Evolutionary conservation across 2,329 filamentous ascomycete species (phyloP).

Genomic region (Colletotrichum musicola): DNA sequence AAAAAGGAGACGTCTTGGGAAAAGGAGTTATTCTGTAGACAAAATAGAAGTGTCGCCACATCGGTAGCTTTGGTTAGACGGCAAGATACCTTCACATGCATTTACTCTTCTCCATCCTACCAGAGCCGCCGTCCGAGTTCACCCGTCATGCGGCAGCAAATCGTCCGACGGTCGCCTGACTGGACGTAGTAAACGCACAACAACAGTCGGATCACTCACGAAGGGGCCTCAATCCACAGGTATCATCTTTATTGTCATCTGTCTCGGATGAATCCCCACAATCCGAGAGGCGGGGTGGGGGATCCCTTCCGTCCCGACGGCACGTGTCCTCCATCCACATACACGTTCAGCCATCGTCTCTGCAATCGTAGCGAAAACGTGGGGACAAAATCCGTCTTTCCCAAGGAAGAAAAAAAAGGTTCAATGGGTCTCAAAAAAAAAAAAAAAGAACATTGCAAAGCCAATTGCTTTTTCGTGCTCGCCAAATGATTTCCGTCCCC

Average conservation of each 20-base stretch:
- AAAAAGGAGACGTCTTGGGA: background rate
- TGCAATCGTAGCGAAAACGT: constrained; percentile 30
- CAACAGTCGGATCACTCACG: background rate
- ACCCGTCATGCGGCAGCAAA: background rate
- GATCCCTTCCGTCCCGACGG: constrained; percentile 9
- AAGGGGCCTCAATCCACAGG: constrained; percentile 23
- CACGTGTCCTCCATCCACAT: constrained; percentile 13
- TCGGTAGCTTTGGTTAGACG: constrained; percentile 18
- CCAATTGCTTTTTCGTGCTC: constrained; percentile 37
- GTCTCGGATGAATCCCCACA: constrained; percentile 17
- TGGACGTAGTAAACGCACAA: background rate
- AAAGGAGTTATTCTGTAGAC: constrained; percentile 11
- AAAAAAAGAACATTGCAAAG: constrained; percentile 31
- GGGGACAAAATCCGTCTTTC: constrained; percentile 29
- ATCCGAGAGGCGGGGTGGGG: background rate
- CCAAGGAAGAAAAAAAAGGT: constrained; percentile 18
- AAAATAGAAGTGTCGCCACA: constrained; percentile 12
- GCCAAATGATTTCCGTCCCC: constrained; percentile 36
- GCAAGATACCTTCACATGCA: constrained; percentile 18
- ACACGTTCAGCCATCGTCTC: constrained; percentile 4
- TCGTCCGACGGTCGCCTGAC: background rate
- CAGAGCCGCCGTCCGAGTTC: background rate
- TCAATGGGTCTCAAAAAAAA: background rate
- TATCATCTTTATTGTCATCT: constrained; percentile 38
- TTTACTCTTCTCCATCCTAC: background rate